A percentile compares a stretch with the other conserved stretches of the same genome.
Conservation (phyloP, 75 land plant genomes). For the Larix kaempferi region DNA sequence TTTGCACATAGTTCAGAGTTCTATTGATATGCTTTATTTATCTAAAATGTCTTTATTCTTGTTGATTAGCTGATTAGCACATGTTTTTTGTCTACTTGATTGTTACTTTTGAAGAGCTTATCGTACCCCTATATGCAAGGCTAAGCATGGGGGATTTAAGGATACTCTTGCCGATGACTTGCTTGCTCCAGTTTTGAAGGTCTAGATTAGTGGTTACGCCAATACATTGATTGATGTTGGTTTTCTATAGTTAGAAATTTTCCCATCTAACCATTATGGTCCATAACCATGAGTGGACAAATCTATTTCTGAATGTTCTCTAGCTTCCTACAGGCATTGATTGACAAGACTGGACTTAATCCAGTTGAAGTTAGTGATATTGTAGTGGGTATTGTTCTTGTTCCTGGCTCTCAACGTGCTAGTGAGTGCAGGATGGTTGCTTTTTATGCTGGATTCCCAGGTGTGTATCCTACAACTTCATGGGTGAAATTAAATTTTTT, state of each 20-base stretch:
- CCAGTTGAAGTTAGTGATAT: constrained; percentile 93
- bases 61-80: neutral
- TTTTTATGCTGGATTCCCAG: constrained; percentile 97
- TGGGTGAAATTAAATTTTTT: neutral
- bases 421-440: constrained; percentile 95
- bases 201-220: constrained; percentile 5
- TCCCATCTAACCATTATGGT: neutral
- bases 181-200: constrained; percentile 82
- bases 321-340: constrained; percentile 51
- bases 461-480: constrained; percentile 18
- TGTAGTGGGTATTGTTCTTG: constrained; percentile 90
- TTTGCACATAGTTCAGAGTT: neutral
- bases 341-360: constrained; percentile 73
- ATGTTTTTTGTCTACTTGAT: neutral
- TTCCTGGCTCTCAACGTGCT: constrained; percentile 91
- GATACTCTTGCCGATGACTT: constrained; percentile 88
- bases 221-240: neutral
- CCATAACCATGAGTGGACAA: neutral
- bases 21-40: too few relatives aligned
- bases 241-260: too few relatives aligned
- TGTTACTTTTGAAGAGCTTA: constrained; percentile 40
- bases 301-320: neutral
- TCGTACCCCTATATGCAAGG: constrained; percentile 79
- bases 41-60: neutral
- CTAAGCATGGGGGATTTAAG: constrained; percentile 94